Evolutionary conservation across 129 eudicot genomes (phyloP), one percentile per base, ranked within the genome.

Genomic region (Lactuca saligna): DNA sequence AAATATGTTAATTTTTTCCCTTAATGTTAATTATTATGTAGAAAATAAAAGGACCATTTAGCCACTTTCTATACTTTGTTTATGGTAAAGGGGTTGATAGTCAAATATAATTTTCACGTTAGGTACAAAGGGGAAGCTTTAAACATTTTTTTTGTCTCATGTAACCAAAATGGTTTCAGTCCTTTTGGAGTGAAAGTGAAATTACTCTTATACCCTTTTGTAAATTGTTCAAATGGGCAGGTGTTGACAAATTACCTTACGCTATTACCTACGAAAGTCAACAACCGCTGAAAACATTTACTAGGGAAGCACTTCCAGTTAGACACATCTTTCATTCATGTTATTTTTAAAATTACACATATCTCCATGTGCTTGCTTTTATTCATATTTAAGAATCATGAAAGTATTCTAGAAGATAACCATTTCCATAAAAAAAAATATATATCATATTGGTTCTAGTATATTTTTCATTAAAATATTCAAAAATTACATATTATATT

Each of bases 251-350:
- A 92, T 69, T 86, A 96, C 78, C 76, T 20, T 92, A 29, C 98
- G 96, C 68, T 88, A 86, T 87, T 92, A 88, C 82, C 83, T 92
- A 9, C 76, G 98, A 63, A 85, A 89, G 84, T 95, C 96, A 37
- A 87, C 76, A 75, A 68, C 89, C 0, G 89, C 79, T 50, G 98
- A 92, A 62, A 96, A 88, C 20, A 92, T 96, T 78, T 92, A 92
- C 82, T 92, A 82, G 57, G 55, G 35, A 64, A 48, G 67, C 73
- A 64, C 7, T 54, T 54, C 49, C 58, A 6, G 6, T 37, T 55
- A 61, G 25, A 20, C 25, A 20, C 31, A 8, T 51, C 20, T 56
- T 15, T 15, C 57, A 69, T 55, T 7, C 53, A 41, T 61, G 9
- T 7, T 57, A 25, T 7, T 65, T 66, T 44, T 38, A 56, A 31